These are phyloP conservation scores for Cystofilobasidium bisporidii DNA, from an alignment of 768 basidiomycete genomes.

Conservation along the genomic window DNA sequence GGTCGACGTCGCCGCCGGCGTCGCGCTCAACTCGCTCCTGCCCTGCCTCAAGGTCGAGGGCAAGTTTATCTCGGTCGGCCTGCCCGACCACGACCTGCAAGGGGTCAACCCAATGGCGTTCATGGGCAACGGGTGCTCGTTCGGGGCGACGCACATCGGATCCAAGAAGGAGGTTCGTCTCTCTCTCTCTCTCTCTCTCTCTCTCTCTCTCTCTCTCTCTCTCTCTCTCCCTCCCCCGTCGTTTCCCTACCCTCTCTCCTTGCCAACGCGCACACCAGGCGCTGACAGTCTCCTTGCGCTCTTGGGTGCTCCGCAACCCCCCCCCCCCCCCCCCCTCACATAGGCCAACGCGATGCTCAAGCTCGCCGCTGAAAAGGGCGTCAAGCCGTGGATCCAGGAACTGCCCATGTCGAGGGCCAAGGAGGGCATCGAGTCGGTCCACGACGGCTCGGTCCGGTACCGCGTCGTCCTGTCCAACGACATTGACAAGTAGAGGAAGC, in stretches of 20 bases:
- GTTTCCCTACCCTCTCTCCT: no score
- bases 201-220: no score
- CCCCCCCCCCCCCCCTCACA: no score
- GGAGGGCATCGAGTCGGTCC: conserved; percentile 47
- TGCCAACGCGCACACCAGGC: no score
- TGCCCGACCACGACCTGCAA: conserved; percentile 43
- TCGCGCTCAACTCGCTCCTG: conserved; percentile 20
- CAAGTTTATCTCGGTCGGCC: conserved; percentile 14
- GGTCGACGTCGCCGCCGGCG: conserved; percentile 3
- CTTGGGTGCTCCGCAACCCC: no score
- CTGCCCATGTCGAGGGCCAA: conserved; percentile 47
- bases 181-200: no score
- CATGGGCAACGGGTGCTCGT: conserved; percentile 30
- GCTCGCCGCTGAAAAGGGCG: conserved; percentile 50
- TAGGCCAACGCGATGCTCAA: conserved; percentile 50
- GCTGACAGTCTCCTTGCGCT: no score
- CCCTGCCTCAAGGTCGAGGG: conserved; percentile 12
- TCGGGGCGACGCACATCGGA: conserved; percentile 46
- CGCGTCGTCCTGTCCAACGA: background rate
- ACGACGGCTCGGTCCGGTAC: conserved; percentile 49
- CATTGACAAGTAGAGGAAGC: background rate
- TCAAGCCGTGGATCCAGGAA: conserved; percentile 37
- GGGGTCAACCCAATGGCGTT: conserved; percentile 42
- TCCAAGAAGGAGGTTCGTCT: conserved; percentile 47
- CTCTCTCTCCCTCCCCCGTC: no score